Evolutionary conservation across 2,329 filamentous ascomycete species (phyloP).

Genomic region (Penicillium italicum): DNA sequence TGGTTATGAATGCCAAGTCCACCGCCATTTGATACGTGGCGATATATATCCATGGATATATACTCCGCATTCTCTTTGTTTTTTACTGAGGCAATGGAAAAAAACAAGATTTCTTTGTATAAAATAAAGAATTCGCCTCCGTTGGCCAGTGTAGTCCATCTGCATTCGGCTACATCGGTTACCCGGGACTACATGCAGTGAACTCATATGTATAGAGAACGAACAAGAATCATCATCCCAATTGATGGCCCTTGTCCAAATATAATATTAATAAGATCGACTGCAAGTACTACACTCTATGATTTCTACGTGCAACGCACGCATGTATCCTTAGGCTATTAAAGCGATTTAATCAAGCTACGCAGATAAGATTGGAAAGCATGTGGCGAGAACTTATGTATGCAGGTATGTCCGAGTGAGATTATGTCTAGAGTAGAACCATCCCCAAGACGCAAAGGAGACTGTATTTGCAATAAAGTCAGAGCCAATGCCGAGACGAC

Average conservation of each 20-base stretch:
- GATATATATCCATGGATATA: too few species aligned
- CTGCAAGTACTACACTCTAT: too few species aligned
- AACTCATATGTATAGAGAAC: too few species aligned
- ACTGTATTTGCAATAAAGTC: slow-evolving; percentile 10
- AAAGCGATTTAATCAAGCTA: background rate
- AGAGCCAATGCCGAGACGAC: slow-evolving; percentile 4
- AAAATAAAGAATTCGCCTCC: background rate
- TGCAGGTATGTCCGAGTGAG: slow-evolving; percentile 1
- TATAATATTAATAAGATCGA: background rate
- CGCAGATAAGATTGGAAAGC: background rate
- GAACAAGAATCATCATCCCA: too few species aligned
- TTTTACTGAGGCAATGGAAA: background rate
- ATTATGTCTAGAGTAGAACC: slow-evolving; percentile 1
- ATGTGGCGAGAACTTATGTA: background rate
- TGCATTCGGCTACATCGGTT: background rate
- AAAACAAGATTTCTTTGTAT: background rate
- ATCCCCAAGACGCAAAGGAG: slow-evolving; percentile 4
- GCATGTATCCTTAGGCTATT: background rate
- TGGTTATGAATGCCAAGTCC: background rate
- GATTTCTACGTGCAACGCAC: background rate
- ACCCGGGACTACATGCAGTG: background rate
- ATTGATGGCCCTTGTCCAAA: too few species aligned
- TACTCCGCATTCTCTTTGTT: too few species aligned
- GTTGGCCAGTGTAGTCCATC: background rate
- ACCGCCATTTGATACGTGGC: background rate